Percentiles rank a stretch among this genome's conserved stretches.
phyloP scores from a whole-genome alignment of 2,329 filamentous ascomycete species.

The Penicillium brasilianum region DNA sequence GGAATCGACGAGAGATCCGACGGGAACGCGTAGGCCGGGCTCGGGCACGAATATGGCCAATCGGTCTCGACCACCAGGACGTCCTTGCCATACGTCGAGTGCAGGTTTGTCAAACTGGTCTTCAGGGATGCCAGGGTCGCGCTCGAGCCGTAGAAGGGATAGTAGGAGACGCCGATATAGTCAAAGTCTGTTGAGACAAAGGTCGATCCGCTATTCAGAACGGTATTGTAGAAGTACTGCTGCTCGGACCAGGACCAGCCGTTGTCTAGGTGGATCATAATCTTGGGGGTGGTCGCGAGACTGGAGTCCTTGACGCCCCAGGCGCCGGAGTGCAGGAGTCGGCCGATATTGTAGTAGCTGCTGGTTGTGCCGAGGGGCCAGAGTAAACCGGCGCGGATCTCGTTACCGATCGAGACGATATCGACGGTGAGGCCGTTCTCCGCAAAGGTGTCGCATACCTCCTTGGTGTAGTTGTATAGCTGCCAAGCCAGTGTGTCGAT shows the following conservation, averaged over 20 bases:
- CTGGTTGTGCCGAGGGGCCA: conserved; percentile 66
- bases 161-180: conserved; percentile 74
- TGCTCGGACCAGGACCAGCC: conserved; percentile 74
- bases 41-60: conserved; percentile 70
- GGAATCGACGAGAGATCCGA: conserved; percentile 65
- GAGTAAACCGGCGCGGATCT: conserved; percentile 70
- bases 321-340: conserved; percentile 67
- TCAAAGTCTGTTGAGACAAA: conserved; percentile 65
- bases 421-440: conserved; percentile 59
- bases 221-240: conserved; percentile 67
- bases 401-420: conserved; percentile 75
- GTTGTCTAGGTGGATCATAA: conserved; percentile 77
- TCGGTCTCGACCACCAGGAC: conserved; percentile 73
- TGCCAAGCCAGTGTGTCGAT: conserved; percentile 64
- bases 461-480: conserved; percentile 71
- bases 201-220: conserved; percentile 56
- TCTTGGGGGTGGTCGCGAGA: conserved; percentile 63
- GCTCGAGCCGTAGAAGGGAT: conserved; percentile 69
- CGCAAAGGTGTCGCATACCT: conserved; percentile 66
- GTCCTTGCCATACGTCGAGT: conserved; percentile 66
- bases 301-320: conserved; percentile 68
- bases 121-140: conserved; percentile 65
- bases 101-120: conserved; percentile 63
- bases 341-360: conserved; percentile 65
- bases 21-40: conserved; percentile 64